phyloP scores from a whole-genome alignment of 2,329 filamentous ascomycete genomes.

The Didymella keratinophila region DNA sequence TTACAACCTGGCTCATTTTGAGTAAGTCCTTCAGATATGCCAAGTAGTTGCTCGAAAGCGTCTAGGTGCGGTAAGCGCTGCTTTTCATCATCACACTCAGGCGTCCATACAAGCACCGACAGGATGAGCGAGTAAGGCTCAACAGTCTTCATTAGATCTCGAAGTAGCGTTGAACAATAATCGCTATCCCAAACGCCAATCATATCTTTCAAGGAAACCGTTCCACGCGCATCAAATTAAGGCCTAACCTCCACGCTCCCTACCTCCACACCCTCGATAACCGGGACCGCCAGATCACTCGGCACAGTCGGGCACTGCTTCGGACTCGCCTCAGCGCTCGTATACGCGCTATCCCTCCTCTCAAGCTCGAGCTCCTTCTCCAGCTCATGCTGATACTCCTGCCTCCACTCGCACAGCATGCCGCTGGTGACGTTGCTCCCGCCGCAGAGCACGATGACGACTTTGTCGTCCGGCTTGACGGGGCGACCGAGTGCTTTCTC shows the following conservation, averaged over 20 bases:
- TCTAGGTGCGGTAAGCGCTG: neutral
- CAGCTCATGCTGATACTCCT: constrained; percentile 47
- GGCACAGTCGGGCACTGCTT: constrained; percentile 8
- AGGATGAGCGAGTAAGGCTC: neutral
- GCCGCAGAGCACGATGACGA: constrained; percentile 88
- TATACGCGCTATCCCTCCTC: constrained; percentile 29
- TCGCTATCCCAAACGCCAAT: constrained; percentile 16
- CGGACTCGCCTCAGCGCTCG: constrained; percentile 18
- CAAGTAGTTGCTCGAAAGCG: no score
- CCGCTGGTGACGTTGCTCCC: constrained; percentile 61
- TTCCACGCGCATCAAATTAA: neutral
- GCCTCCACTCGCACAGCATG: constrained; percentile 60
- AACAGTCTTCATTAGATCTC: neutral
- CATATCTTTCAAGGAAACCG: neutral
- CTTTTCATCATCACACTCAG: neutral
- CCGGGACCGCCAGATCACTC: constrained; percentile 11
- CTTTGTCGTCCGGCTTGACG: constrained; percentile 70
- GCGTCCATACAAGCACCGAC: neutral
- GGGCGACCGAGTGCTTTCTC: constrained; percentile 66
- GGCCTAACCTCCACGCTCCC: constrained; percentile 9
- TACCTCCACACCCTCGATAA: constrained; percentile 19
- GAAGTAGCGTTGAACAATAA: neutral
- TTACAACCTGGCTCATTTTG: no score
- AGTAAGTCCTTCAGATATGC: no score
- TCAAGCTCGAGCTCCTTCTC: constrained; percentile 29